Base-by-base conservation (phyloP, 257 asterid species). In the Scutellaria minor region DNA sequence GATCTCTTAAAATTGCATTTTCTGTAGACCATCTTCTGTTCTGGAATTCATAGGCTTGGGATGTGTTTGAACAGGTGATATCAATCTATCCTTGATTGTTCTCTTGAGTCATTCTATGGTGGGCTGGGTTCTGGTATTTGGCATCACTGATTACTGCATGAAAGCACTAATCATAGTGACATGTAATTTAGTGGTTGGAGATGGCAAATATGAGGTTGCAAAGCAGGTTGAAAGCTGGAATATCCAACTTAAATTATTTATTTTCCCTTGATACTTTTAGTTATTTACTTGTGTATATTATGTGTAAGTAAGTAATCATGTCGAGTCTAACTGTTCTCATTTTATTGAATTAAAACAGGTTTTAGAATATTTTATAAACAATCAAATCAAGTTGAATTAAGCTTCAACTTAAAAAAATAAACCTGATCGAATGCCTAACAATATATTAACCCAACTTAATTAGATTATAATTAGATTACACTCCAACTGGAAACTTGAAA, bases 101-200 rank as follows among this genome's bases (percentile, higher is more conserved):
- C 37, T 61, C 52, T 42, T 62, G 52, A 9, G 70, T 18, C 39
- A 62, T 10, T 15, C 46, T 48, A 48, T 18, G 11, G 48, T 39
- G 8, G 40, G 2, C 45, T 44, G 6, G 54, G 9, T n/a, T 31
- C 9, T 9, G 27, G n/a, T 37, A 15, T 51, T 18, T 18, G 18
- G 18, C 18, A 55, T 14, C 48, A 48, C 35, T 24, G 22, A 46
- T n/a, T 18, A 39, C 14, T 40, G 7, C 62, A 22, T 20, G 5
- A 18, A 18, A 18, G 18, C 18, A 18, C 18, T 18, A 2, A 42
- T 45, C 5, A 22, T 18, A 57, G 10, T 46, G 50, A 11, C 57
- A 59, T 71, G 67, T 44, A 58, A 31, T 48, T 8, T 31, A 42
- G 65, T 73, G 44, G 66, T 66, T 71, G 61, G 68, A 71, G 66